phyloP scores from a whole-genome alignment of 345 rosid genomes.

The Linum lewisii region DNA sequence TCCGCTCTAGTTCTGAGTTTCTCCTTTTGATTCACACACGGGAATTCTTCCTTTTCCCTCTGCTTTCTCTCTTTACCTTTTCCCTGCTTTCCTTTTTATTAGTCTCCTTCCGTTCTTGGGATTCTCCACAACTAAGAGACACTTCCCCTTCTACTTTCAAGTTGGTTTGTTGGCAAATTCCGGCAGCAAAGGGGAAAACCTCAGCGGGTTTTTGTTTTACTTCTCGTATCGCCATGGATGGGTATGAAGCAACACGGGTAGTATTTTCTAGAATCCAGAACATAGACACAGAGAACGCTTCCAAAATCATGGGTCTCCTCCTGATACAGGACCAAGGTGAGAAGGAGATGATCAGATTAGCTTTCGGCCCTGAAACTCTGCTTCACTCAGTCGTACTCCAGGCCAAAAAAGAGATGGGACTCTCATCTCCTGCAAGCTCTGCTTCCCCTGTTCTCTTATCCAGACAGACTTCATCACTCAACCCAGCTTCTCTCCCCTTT shows the following conservation, averaged over 20 bases:
- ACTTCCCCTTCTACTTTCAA: conserved; percentile 9
- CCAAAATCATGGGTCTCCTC: conserved; percentile 89
- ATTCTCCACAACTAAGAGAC: conserved; percentile 39
- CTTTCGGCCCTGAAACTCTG: conserved; percentile 77
- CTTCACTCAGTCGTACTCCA: conserved; percentile 60
- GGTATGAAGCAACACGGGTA: conserved; percentile 79
- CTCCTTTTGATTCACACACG: conserved; percentile 34
- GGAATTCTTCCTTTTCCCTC: conserved; percentile 24
- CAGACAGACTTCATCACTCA: conserved; percentile 38
- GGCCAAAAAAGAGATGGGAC: conserved; percentile 63
- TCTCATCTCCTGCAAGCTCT: conserved; percentile 28
- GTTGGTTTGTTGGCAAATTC: conserved; percentile 31
- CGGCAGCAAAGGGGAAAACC: conserved; percentile 22
- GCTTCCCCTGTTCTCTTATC: conserved; percentile 36
- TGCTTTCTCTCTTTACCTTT: conserved; percentile 11
- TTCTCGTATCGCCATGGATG: conserved; percentile 49
- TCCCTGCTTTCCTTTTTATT: conserved; percentile 13
- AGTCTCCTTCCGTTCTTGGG: conserved; percentile 17
- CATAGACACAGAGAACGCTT: conserved; percentile 79
- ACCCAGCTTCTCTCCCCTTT: conserved; percentile 60
- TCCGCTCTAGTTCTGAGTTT: conserved; percentile 11
- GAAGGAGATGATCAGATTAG: conserved; percentile 86
- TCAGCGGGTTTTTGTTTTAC: conserved; percentile 9
- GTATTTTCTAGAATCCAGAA: conserved; percentile 77
- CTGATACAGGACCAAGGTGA: conserved; percentile 91